phyloP scores from a whole-genome alignment of 1,139 yeast species.

The Zygoascus meyerae region DNA sequence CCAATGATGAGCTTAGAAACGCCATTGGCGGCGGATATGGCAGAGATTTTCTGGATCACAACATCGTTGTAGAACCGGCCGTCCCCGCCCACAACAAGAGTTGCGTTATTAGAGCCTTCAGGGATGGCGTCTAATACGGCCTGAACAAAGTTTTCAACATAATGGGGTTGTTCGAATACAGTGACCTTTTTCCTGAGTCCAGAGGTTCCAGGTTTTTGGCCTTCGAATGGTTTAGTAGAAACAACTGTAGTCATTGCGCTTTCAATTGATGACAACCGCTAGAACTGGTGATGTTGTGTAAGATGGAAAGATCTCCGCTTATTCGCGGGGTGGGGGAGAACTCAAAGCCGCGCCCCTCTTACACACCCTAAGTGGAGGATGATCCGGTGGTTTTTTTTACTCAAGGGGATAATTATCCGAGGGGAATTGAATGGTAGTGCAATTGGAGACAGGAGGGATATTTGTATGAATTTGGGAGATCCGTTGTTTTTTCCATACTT shows the following conservation, averaged over 20 bases:
- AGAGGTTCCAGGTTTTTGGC: slow-evolving; percentile 97
- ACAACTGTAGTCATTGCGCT: slow-evolving; percentile 24
- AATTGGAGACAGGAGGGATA: too few relatives aligned
- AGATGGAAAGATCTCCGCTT: too few relatives aligned
- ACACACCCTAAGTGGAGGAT: neutral
- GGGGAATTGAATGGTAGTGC: too few relatives aligned
- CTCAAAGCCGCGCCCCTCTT: neutral
- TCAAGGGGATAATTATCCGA: too few relatives aligned
- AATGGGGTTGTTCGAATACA: slow-evolving; percentile 69
- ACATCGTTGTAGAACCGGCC: slow-evolving; percentile 87
- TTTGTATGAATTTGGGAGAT: too few relatives aligned
- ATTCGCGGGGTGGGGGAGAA: neutral
- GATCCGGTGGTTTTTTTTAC: neutral
- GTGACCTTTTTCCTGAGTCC: slow-evolving; percentile 89
- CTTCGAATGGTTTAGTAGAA: slow-evolving; percentile 70
- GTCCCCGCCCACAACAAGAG: slow-evolving; percentile 92
- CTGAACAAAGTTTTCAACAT: slow-evolving; percentile 92
- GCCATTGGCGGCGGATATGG: slow-evolving; percentile 88
- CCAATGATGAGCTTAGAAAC: slow-evolving; percentile 82
- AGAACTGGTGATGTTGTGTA: neutral
- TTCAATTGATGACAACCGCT: neutral
- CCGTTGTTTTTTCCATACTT: too few relatives aligned
- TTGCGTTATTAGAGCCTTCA: slow-evolving; percentile 70
- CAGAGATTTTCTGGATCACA: slow-evolving; percentile 74
- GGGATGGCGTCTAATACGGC: slow-evolving; percentile 83